These are phyloP conservation scores for Flaveria robusta DNA, from an alignment of 129 eudicot genomes.

Conservation along the genomic window DNA sequence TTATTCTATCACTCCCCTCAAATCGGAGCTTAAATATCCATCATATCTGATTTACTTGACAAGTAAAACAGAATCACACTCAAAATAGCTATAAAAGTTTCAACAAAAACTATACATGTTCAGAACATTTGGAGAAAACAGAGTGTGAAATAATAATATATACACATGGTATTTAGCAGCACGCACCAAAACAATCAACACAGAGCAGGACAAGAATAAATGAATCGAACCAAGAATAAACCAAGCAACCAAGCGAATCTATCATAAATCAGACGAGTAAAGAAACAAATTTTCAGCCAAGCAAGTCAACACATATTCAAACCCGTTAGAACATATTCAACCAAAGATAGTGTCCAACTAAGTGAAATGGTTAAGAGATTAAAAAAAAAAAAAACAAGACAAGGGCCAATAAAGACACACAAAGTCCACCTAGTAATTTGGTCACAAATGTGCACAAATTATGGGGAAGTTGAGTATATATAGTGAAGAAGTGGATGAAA, in stretches of 20 bases:
- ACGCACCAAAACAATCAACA: background rate
- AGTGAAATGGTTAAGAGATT: conserved; percentile 7
- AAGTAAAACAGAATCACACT: background rate
- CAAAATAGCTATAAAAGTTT: background rate
- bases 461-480: background rate
- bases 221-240: background rate
- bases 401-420: background rate
- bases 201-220: background rate
- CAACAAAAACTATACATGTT: background rate
- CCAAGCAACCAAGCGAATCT: no score
- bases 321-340: background rate
- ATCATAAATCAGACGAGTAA: no score
- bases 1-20: background rate
- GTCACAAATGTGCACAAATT: background rate
- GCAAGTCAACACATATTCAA: background rate
- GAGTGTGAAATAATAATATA: background rate
- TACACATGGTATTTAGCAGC: background rate
- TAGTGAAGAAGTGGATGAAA: background rate
- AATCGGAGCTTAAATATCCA: background rate
- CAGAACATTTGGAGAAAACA: background rate
- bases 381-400: conserved; percentile 33
- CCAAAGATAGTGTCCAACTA: background rate
- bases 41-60: background rate
- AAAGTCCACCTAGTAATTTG: background rate
- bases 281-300: background rate